Base-by-base conservation (phyloP, 2,329 filamentous ascomycete genomes). In the Fusarium citri region DNA sequence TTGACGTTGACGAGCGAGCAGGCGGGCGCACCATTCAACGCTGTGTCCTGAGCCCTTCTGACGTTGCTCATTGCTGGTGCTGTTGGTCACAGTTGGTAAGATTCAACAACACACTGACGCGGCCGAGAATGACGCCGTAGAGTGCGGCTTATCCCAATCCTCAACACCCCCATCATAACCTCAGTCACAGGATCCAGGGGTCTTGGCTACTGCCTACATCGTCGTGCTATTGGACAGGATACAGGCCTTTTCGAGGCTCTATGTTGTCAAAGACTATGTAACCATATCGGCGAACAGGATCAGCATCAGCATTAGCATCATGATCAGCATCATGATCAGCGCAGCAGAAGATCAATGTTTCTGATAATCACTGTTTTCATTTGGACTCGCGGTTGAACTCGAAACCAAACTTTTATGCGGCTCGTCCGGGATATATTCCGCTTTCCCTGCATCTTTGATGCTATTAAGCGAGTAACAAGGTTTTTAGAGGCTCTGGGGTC, bases 121-220 rank as follows among this genome's bases (percentile, higher is more conserved):
- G 66, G 68, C 72, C 72, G 70, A 74, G 68, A 73, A 66, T 74
- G 59, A 68, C 59, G 68, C 72, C 72, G 70, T 66, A 57, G 56
- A 67, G 54, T 59, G 60, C 68, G 61, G 62, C 58, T 65, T 73
- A 73, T 61, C 68, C 70, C 63, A 71, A 64, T 58, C 62, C 62
- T 22, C 30, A 43, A 34, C 34, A 47, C 55, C 62, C 51, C 47
- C 63, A 55, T 58, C 48, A 58, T 50, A 48, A 64, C 53, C 34
- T 47, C 64, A 25, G 45, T 69, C 31, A 46, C 47, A 64, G 42
- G 40, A 56, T 46, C 53, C 58, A 64, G 55, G 64, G 68, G 49
- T 55, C 48, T 60, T 49, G 62, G 26, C 40, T 23, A 49, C 43
- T n/a, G 18, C 18, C 41, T 31, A 18, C 12, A 50, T 23, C n/a